These are phyloP conservation scores for Cytospora piceicola DNA, from an alignment of 2,329 filamentous ascomycete genomes.

Conservation along the genomic window DNA sequence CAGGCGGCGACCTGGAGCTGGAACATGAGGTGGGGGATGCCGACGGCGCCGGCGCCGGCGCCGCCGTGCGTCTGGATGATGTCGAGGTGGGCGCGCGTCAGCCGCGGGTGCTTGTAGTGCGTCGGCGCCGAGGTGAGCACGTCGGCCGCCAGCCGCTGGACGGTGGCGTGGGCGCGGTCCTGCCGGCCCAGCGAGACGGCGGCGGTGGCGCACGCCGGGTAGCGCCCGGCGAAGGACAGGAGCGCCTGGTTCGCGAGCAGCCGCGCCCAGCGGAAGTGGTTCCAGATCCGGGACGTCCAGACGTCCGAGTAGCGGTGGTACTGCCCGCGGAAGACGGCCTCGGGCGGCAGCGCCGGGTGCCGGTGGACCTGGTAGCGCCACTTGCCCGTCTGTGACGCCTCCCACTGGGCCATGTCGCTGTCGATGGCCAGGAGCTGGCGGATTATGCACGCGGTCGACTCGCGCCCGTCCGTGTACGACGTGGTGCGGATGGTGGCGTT, in stretches of 20 bases:
- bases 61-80: conserved; percentile 43
- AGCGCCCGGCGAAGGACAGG: conserved; percentile 44
- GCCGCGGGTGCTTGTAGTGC: conserved; percentile 56
- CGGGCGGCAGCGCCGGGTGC: conserved; percentile 41
- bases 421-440: conserved; percentile 48
- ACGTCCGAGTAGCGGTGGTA: conserved; percentile 61
- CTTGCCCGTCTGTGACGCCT: conserved; percentile 39
- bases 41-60: conserved; percentile 51
- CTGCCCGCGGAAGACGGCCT: conserved; percentile 53
- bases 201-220: conserved; percentile 44
- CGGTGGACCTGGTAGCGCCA: conserved; percentile 45
- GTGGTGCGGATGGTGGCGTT: conserved; percentile 42
- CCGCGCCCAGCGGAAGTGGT: conserved; percentile 63
- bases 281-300: conserved; percentile 60
- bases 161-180: conserved; percentile 40
- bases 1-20: conserved; percentile 53
- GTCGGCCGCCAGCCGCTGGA: conserved; percentile 48
- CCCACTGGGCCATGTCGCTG: conserved; percentile 45
- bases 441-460: conserved; percentile 42
- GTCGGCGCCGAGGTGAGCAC: conserved; percentile 51
- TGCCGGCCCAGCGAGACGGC: conserved; percentile 36
- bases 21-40: conserved; percentile 53
- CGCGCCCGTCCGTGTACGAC: conserved; percentile 44
- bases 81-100: conserved; percentile 37
- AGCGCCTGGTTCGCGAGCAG: conserved; percentile 57